These are phyloP conservation scores for Paramecium caudatum DNA, from an alignment of 73 alveolate species.

Conservation along the genomic window DNA sequence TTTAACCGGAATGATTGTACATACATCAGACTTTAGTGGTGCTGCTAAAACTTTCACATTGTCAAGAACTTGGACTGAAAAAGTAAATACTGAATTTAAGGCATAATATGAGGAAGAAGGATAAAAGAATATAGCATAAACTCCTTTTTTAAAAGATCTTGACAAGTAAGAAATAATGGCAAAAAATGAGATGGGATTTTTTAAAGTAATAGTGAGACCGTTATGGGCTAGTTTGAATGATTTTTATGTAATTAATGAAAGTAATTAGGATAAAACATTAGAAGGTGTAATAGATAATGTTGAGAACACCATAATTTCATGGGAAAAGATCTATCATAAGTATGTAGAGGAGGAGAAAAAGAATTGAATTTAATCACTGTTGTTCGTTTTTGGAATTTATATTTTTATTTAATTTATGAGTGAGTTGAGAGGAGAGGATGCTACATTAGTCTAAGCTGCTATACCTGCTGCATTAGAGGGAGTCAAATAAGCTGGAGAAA, in stretches of 20 bases:
- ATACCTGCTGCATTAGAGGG: not conserved
- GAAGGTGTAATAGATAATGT: slow-evolving; percentile 4
- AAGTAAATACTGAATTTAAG: slow-evolving; percentile 68
- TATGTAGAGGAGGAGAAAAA: not conserved
- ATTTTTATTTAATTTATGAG: not conserved
- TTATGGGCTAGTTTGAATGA: slow-evolving; percentile 75
- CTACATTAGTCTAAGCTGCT: slow-evolving; percentile 8
- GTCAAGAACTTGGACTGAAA: slow-evolving; percentile 67
- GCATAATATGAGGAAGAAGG: slow-evolving; percentile 75
- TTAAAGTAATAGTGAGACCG: slow-evolving; percentile 74
- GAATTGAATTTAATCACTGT: not conserved
- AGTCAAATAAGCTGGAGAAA: not conserved
- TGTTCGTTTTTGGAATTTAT: slow-evolving; percentile 25
- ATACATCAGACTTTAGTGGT: slow-evolving; percentile 74
- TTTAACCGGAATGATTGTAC: slow-evolving; percentile 73
- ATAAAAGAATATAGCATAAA: slow-evolving; percentile 14
- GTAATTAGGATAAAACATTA: not conserved
- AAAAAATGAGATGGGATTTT: slow-evolving; percentile 72
- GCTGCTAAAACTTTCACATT: slow-evolving; percentile 66
- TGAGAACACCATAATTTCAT: slow-evolving; percentile 45
- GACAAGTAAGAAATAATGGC: slow-evolving; percentile 65
- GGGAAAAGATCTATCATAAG: slow-evolving; percentile 50
- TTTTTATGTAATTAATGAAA: slow-evolving; percentile 14
- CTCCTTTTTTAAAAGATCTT: slow-evolving; percentile 74
- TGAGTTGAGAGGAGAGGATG: slow-evolving; percentile 9